Base-by-base conservation (phyloP, 192 early-diverging fungal genomes). In the Coemansia sp. region DNA sequence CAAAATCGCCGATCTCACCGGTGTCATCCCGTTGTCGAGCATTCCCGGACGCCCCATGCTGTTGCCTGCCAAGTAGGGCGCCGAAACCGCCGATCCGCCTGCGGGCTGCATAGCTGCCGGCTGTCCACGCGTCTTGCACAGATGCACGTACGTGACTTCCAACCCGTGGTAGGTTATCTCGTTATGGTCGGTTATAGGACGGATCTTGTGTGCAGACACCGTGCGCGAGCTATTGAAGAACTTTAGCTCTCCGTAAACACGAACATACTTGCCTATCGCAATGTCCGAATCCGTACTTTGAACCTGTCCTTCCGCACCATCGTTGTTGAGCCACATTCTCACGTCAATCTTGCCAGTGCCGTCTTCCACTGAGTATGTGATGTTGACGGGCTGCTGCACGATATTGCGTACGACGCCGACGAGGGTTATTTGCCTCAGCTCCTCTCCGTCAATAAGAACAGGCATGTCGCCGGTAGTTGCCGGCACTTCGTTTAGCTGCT, bases 131-230 rank as follows among this genome's bases (percentile, higher is more conserved):
- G 84, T 88, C 21, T 81, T 62, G 39, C 58, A 66, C 53, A 88
- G 55, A 52, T 93, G 88, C 17, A 77, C 80, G 26, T 81, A 77
- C 11, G 87, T 82, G 49, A 79, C 83, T 47, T 89, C 85, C 32
- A 93, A 58, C 34, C 80, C 80, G 59, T 93, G 93, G 57, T 83
- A 88, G 0, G 88, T 81, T 37, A 93, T 74, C 62, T 93, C 90
- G 73, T 96, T 88, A 42, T 83, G 75, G 47, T 85, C 80, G 5
- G 66, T 71, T 11, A 96, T 79, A 18, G 82, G 81, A 1, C 83
- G 78, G 32, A 93, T 81, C 36, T 79, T 53, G 57, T 76, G 78
- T 4, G 81, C 80, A 14, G 70, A 66, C 32, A 92, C 50, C 21
- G 56, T 69, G 10, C 78, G 66, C 48, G 81, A 80, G 38, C 78